Base-by-base conservation (phyloP, 495 filamentous ascomycete species). In the Daldinia vernicosa region DNA sequence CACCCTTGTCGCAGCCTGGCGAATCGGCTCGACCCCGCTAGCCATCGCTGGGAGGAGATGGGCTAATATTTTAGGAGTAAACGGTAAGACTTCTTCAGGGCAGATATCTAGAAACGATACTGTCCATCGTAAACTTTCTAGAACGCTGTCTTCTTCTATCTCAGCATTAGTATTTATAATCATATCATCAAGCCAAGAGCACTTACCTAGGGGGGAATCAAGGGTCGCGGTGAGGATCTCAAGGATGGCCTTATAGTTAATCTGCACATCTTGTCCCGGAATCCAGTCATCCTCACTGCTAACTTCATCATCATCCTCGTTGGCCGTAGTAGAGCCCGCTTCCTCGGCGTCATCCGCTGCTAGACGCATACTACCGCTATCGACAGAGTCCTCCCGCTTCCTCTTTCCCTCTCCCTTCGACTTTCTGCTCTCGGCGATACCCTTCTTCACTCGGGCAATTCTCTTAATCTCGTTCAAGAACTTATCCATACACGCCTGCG, bases 51-150 rank as follows among this genome's bases (percentile, higher is more conserved):
- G 96, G 11, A 99, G 87, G 7, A 99, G 90, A 74, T 97, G 93
- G 1, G 93, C 92, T 37, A 99, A 81, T 47, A 99, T 89, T 57
- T 92, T 89, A 14, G 96, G 96, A 1, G 97, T 94, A 77, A 98
- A 98, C 2, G 90, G 90, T 37, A 99, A 85, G n/a, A 99, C 95
- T 70, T 98, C 96, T 77, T 97, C 96, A 4, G 95, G 95, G 70
- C 93, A 97, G 51, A 99, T 97, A 45, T 97, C 94, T 69, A 99
- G 93, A 75, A 99, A 98, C 50, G 89, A 90, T 66, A 97, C 94
- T 70, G 98, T 93, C 96, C 96, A 99, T 43, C 93, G 89, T 19
- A 99, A 84, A 11, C 95, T 92, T 53, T 94, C 95, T 47, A 97
- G 83, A 72, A 97, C 88, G 61, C 95, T 92, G 72, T 97, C 92